Evolutionary conservation across 164 flowering plant species (phyloP), one percentile per base, ranked within the genome.

Genomic region (Berberis vulgaris): DNA sequence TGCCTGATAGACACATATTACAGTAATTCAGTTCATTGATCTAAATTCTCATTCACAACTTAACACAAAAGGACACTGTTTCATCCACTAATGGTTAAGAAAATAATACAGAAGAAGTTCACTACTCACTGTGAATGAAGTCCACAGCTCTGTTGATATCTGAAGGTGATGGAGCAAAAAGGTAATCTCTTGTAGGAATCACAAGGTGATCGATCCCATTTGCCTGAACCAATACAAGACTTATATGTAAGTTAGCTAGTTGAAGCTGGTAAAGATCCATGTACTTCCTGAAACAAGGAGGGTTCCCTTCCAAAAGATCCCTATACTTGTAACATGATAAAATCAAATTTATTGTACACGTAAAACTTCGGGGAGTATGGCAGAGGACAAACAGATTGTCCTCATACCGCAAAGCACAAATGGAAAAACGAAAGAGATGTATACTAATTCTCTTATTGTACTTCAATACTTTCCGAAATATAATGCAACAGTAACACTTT

Each of bases 141-240:
- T 83, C 82, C 41, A 89, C 96, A 11, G 95, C 98, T 64, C 72
- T 77, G 61, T 69, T 73, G 13, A 91, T 89, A 65, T 91, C 87
- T 38, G 39, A 72, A 72, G 80, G 63, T 6, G 96, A 89, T 54
- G 98, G 98, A 49, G 98, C 94, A 80, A 87, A 91, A n/a, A 89
- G 86, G 74, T 91, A 91, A 65, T 91, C 98, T 73, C 98, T 82
- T 8, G 98, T 91, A 4, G 98, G 98, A 58, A 91, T 87, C 43
- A 84, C 83, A 43, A 86, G 78, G 77, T 86, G 88, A 26, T 83
- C 83, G 40, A 86, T 91, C 43, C 82, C 91, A 77, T 83, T 78
- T 44, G 83, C 82, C 98, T 91, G 62, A 72, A 9, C 72, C 69
- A 43, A 5, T 64, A 39, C 66, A 44, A 12, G 54, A 52, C 50